phyloP scores from a whole-genome alignment of 2,329 filamentous ascomycete genomes.

The Colletotrichum sp. region DNA sequence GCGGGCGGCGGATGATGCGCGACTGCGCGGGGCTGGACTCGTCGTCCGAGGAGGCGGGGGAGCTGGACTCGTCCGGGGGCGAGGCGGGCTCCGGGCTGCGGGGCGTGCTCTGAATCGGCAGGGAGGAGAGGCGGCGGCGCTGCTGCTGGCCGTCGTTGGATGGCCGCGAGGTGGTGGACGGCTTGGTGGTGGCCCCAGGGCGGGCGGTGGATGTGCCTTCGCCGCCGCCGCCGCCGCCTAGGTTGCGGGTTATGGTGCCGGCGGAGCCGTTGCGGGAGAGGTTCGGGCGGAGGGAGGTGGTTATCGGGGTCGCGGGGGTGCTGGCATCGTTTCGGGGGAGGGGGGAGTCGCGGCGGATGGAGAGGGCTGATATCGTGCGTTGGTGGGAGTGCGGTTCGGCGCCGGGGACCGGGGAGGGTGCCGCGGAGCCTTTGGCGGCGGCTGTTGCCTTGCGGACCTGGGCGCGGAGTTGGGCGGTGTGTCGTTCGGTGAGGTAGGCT shows the following conservation, averaged over 20 bases:
- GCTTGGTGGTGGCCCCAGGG: slow-evolving; percentile 21
- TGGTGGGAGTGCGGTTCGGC: slow-evolving; percentile 44
- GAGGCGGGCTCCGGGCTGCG: slow-evolving; percentile 27
- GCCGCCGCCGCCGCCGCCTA: slow-evolving; percentile 25
- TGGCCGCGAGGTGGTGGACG: slow-evolving; percentile 19
- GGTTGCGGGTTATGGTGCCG: slow-evolving; percentile 40
- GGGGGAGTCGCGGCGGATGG: slow-evolving; percentile 63
- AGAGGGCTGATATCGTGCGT: slow-evolving; percentile 58
- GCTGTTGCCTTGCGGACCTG: slow-evolving; percentile 82
- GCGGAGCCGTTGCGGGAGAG: slow-evolving; percentile 54
- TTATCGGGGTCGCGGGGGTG: slow-evolving; percentile 46
- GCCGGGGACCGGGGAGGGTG: slow-evolving; percentile 62
- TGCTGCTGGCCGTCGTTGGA: slow-evolving; percentile 33
- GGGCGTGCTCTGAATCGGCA: slow-evolving; percentile 41
- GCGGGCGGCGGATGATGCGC: slow-evolving; percentile 64
- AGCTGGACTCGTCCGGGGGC: slow-evolving; percentile 42
- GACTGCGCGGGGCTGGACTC: slow-evolving; percentile 61
- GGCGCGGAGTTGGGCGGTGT: slow-evolving; percentile 86
- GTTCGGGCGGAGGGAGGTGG: slow-evolving; percentile 47
- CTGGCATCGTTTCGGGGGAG: slow-evolving; percentile 52
- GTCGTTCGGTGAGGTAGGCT: slow-evolving; percentile 90
- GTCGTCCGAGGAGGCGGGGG: slow-evolving; percentile 48
- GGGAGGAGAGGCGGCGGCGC: slow-evolving; percentile 48
- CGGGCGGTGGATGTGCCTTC: slow-evolving; percentile 29
- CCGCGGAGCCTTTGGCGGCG: slow-evolving; percentile 59